Base-by-base conservation (phyloP, 2,329 filamentous ascomycete species). In the Colletotrichum somersetense region DNA sequence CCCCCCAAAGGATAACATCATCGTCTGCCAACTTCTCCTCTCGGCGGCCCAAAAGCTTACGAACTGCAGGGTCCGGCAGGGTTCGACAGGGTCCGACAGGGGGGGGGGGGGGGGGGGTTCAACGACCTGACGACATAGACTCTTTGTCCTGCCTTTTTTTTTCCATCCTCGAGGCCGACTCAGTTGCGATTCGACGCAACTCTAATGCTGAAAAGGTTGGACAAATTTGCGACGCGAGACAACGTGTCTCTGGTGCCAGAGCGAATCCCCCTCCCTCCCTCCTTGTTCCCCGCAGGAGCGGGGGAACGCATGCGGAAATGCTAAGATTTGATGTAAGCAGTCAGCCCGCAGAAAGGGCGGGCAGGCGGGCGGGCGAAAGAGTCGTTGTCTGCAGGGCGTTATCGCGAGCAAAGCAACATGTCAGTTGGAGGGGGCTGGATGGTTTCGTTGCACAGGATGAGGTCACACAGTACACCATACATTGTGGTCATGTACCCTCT, bases 1-100 rank as follows among this genome's bases (percentile, higher is more conserved):
- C n/a, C 30, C 30, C 30, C 18, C 10, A 11, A 26, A 18, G 8
- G n/a, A 57, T 40, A 42, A 42, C 40, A 35, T 58, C 55, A 26
- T 26, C 55, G 38, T 38, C 16, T 12, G n/a, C 57, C 42, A 33
- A 55, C 35, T 8, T 38, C 10, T 38, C 35, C 10, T 38, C 30
- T 30, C 30, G 30, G 30, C 30, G 30, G 4, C 30, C 30, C 30
- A 30, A 30, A 30, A 30, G 30, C 30, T 30, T 30, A 30, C 30
- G 63, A 70, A 38, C 50, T 72, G 69, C 70, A 72, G 70, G 70
- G 70, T 70, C 66, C 69, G 26, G 50, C 66, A 59, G 58, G 66
- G 30, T 30, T 30, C 30, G 30, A 30, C 30, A 30, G 30, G 70
- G 70, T 70, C 66, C 69, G 26, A 56, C 66, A 59, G 66, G 14